Conservation (phyloP, 306 rosid genomes). For the Pyrus betulifolia region DNA sequence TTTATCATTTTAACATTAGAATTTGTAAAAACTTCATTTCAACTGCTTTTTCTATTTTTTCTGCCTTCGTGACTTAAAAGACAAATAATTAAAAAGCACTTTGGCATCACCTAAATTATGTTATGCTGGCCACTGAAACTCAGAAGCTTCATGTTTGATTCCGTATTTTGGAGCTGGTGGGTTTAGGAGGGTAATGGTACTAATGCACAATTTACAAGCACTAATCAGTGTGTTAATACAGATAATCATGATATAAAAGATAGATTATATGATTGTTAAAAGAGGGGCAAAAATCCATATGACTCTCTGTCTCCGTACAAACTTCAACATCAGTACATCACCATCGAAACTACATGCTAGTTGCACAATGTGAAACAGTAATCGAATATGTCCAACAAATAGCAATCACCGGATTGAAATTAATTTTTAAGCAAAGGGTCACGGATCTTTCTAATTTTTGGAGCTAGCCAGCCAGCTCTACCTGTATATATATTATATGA, state of each 20-base stretch:
- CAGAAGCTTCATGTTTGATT: background rate
- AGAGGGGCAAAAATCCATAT: background rate
- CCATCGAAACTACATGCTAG: conserved; percentile 1
- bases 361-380: background rate
- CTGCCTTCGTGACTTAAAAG: background rate
- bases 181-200: background rate
- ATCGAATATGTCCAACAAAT: conserved; percentile 4
- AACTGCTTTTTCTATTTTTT: too few species aligned
- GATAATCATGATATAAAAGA: background rate
- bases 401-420: background rate
- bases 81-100: background rate
- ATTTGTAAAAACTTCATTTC: too few species aligned
- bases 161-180: too few species aligned
- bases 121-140: background rate
- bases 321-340: conserved; percentile 14
- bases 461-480: background rate
- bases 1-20: too few species aligned
- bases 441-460: conserved; percentile 58
- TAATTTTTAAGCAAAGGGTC: conserved; percentile 18
- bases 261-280: background rate
- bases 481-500: background rate
- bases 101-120: background rate
- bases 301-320: background rate
- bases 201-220: background rate
- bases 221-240: background rate